Evolutionary conservation across 768 basidiomycete species (phyloP).

Genomic region (Boletus sensibilis): DNA sequence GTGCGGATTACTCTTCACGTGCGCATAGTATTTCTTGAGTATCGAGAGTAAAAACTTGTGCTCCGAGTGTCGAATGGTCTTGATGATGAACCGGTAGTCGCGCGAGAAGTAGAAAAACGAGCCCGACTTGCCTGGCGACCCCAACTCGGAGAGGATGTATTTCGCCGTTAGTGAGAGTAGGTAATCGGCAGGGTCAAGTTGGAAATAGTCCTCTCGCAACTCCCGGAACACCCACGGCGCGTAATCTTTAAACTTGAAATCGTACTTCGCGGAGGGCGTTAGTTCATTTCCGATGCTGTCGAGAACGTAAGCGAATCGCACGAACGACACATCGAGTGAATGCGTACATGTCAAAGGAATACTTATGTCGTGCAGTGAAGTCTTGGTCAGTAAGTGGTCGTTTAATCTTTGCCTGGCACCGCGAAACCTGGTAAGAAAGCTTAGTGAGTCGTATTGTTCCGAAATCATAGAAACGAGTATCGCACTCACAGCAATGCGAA

Average conservation of each 20-base stretch:
- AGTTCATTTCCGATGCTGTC: conserved; percentile 92
- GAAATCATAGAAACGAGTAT: neutral
- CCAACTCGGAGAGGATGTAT: conserved; percentile 96
- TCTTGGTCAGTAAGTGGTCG: conserved; percentile 83
- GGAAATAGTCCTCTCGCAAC: conserved; percentile 90
- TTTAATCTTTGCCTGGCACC: conserved; percentile 94
- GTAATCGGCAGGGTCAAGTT: conserved; percentile 96
- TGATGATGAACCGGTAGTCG: conserved; percentile 99
- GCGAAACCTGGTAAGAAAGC: conserved; percentile 65
- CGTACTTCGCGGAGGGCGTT: conserved; percentile 96
- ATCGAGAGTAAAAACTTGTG: conserved; percentile 90
- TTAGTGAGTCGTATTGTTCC: conserved; percentile 2
- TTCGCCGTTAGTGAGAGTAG: conserved; percentile 94
- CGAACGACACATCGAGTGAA: neutral
- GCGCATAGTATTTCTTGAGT: conserved; percentile 78
- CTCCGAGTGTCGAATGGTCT: conserved; percentile 93
- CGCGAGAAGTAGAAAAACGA: conserved; percentile 99
- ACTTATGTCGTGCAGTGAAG: conserved; percentile 88
- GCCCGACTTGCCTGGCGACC: conserved; percentile 97
- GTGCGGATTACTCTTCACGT: conserved; percentile 89
- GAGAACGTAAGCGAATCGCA: conserved; percentile 4
- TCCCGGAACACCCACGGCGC: conserved; percentile 98
- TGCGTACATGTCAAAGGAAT: conserved; percentile 91
- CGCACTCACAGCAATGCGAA: conserved; percentile 80
- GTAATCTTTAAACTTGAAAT: conserved; percentile 99